A percentile compares a stretch with the other conserved stretches of the same genome.
Evolutionary conservation across 495 filamentous ascomycete species (phyloP).

Genomic region (Daldinia childiae): DNA sequence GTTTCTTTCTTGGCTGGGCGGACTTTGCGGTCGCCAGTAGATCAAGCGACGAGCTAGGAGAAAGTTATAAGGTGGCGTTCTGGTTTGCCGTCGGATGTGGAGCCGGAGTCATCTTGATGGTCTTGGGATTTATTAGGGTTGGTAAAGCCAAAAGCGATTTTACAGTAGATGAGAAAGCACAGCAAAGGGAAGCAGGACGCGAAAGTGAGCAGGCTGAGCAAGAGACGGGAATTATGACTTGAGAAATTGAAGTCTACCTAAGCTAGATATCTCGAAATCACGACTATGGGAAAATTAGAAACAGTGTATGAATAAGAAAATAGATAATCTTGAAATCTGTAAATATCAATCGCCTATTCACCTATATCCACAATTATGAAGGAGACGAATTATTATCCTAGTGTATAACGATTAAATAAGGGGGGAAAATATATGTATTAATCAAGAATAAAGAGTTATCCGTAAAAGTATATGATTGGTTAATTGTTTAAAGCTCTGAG

Average conservation of each 20-base stretch:
- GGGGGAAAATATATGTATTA: too few species aligned
- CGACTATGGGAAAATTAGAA: too few species aligned
- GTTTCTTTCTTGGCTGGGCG: background rate
- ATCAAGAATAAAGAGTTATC: too few species aligned
- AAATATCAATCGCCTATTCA: background rate
- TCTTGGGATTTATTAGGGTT: background rate
- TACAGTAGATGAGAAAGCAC: background rate
- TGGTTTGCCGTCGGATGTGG: background rate
- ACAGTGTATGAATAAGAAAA: too few species aligned
- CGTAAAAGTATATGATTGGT: too few species aligned
- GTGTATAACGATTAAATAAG: too few species aligned
- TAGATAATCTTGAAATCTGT: background rate
- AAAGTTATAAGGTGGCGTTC: background rate
- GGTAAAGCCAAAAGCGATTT: background rate
- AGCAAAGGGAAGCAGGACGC: background rate
- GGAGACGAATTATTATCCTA: too few species aligned
- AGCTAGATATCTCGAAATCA: background rate
- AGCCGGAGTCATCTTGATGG: background rate
- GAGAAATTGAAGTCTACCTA: background rate
- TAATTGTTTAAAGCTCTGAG: too few species aligned
- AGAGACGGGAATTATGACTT: background rate
- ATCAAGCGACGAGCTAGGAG: background rate
- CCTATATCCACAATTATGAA: too few species aligned
- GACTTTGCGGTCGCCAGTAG: background rate
- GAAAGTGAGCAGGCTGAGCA: background rate